Evolutionary conservation across 306 rosid species (phyloP).

Genomic region (Casuarina glauca): DNA sequence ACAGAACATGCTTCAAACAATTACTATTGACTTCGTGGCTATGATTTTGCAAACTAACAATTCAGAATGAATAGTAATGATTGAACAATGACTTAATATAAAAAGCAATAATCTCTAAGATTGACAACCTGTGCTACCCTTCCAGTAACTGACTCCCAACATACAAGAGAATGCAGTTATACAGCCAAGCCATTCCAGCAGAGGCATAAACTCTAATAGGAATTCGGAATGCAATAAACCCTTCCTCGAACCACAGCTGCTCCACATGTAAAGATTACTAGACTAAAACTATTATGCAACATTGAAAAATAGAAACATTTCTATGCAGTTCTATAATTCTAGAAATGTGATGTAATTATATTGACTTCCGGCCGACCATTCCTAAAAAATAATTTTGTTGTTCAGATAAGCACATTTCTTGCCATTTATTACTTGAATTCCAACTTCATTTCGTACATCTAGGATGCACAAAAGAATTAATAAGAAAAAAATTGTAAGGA

Average conservation of each 20-base stretch:
- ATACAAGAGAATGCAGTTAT: neutral
- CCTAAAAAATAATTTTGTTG: neutral
- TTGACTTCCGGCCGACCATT: neutral
- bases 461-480: neutral
- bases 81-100: too few relatives aligned
- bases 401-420: neutral
- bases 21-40: neutral
- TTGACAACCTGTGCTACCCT: neutral
- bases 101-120: too few relatives aligned
- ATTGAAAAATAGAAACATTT: neutral
- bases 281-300: neutral
- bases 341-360: too few relatives aligned
- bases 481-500: neutral
- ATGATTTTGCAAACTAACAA: neutral
- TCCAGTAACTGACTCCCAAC: neutral
- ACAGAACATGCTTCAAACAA: neutral
- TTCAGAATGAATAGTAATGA: neutral
- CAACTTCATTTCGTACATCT: neutral
- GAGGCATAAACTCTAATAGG: neutral
- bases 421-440: neutral
- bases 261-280: neutral
- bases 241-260: neutral
- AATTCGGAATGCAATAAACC: neutral
- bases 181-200: neutral
- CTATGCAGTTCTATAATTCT: neutral